Evolutionary conservation across 2,329 filamentous ascomycete species (phyloP).

Genomic region (Hymenoscyphus fructigenus): DNA sequence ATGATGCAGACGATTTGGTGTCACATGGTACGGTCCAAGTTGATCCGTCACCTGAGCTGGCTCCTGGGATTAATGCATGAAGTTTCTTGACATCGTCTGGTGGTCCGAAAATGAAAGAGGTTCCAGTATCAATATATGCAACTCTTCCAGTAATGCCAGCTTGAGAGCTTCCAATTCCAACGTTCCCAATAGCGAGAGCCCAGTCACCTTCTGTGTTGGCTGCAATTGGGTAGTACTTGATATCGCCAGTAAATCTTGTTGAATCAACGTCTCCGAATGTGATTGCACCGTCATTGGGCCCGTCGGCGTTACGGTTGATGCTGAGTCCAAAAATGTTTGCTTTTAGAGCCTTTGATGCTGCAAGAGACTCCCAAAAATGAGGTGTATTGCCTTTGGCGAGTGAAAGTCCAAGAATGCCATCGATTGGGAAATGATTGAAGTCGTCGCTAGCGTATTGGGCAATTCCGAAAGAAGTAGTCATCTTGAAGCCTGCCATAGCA

Average conservation of each 20-base stretch:
- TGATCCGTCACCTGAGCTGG: constrained; percentile 54
- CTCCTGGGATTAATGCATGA: constrained; percentile 63
- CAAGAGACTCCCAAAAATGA: constrained; percentile 66
- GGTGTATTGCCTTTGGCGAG: constrained; percentile 55
- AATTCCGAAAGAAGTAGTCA: constrained; percentile 69
- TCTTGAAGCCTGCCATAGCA: constrained; percentile 61
- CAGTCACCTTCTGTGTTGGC: constrained; percentile 59
- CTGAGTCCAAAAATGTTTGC: constrained; percentile 70
- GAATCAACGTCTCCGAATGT: constrained; percentile 72
- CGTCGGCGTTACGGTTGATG: constrained; percentile 66
- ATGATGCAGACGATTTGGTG: constrained; percentile 56
- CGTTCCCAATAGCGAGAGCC: constrained; percentile 69
- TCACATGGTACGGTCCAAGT: constrained; percentile 74
- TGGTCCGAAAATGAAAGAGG: constrained; percentile 75
- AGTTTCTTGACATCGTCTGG: constrained; percentile 63
- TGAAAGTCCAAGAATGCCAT: constrained; percentile 81
- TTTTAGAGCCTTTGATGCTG: constrained; percentile 54
- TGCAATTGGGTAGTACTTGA: constrained; percentile 62
- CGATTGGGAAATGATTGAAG: constrained; percentile 77
- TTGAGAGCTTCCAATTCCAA: constrained; percentile 60
- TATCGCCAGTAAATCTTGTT: constrained; percentile 64
- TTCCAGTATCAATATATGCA: constrained; percentile 82
- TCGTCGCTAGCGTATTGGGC: constrained; percentile 70
- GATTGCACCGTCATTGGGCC: constrained; percentile 69
- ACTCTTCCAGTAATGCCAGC: constrained; percentile 47